Conservation (phyloP, 768 basidiomycete species). For the Boletus reticulatus region DNA sequence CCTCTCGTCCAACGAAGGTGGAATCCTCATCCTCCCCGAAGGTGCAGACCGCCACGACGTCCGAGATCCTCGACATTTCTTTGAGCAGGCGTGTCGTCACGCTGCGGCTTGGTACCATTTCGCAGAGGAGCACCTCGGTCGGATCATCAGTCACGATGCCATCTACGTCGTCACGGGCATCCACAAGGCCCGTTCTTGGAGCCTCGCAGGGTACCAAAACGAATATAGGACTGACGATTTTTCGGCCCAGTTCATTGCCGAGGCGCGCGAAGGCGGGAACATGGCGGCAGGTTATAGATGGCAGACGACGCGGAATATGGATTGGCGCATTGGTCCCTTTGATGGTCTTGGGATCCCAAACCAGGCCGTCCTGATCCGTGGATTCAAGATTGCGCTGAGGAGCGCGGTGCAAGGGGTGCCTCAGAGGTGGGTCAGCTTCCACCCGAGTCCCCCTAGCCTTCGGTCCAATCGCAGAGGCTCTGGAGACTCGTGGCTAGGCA, state of each 20-base stretch:
- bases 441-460: neutral
- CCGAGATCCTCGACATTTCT: constrained; percentile 24
- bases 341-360: constrained; percentile 13
- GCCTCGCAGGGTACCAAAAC: constrained; percentile 22
- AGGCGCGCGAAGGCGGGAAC: constrained; percentile 2
- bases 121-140: constrained; percentile 24
- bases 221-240: constrained; percentile 2
- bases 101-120: constrained; percentile 33
- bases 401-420: constrained; percentile 11
- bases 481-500: constrained; percentile 19
- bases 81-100: constrained; percentile 25
- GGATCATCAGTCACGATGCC: constrained; percentile 28
- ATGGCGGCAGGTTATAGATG: constrained; percentile 13
- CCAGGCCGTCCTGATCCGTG: constrained; percentile 31
- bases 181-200: constrained; percentile 30
- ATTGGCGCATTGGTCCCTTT: constrained; percentile 18
- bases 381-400: constrained; percentile 31
- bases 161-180: constrained; percentile 34
- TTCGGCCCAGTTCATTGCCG: constrained; percentile 15
- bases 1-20: constrained; percentile 27
- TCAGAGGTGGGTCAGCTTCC: constrained; percentile 16
- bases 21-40: constrained; percentile 34
- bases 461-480: neutral
- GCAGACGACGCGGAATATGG: constrained; percentile 17
- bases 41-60: constrained; percentile 30